Evolutionary conservation across 331 rosid species (phyloP), one percentile per base, ranked within the genome.

Genomic region (Malus hybrid): DNA sequence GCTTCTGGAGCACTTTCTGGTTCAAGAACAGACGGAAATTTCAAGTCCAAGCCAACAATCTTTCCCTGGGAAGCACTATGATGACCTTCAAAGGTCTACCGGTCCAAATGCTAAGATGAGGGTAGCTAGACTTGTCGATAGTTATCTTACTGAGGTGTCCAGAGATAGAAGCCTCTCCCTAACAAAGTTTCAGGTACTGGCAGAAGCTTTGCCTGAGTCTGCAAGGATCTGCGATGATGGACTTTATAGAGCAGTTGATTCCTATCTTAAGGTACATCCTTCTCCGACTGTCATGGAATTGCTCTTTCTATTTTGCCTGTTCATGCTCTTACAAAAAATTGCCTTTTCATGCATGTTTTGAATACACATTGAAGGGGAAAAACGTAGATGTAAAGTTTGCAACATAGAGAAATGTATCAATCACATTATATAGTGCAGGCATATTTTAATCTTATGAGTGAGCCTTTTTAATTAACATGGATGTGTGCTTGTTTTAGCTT

Each of bases 151-250:
- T 5, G 97, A 93, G 70, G 98, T 88, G 13, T 90, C 98, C 34
- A 86, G 97, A 83, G 97, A 93, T 73, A 81, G 96, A 79, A 88
- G 85, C 85, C 97, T 93, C 71, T 83, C 98, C 76, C 84, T 93
- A 73, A 93, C 98, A 39, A 93, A 93, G 85, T 93, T 93, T 85
- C 98, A 93, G 81, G 98, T 91, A 1, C 90, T 93, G 56, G 98
- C 97, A 3, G 98, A 93, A 82, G 97, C 97, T 76, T 86, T 93
- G 88, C 98, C 98, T 19, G 98, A 93, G 54, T 88, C 96, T 63
- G 97, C 98, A 60, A 84, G 98, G 83, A 90, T 91, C 76, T 91
- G 96, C 8, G 98, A 93, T 75, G 98, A 93, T 80, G 98, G 98
- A 81, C 97, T 91, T 67, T 91, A 93, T 75, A 85, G 98, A 82